Evolutionary conservation across 345 rosid species (phyloP), one percentile per base, ranked within the genome.

Genomic region (Acer campestre): DNA sequence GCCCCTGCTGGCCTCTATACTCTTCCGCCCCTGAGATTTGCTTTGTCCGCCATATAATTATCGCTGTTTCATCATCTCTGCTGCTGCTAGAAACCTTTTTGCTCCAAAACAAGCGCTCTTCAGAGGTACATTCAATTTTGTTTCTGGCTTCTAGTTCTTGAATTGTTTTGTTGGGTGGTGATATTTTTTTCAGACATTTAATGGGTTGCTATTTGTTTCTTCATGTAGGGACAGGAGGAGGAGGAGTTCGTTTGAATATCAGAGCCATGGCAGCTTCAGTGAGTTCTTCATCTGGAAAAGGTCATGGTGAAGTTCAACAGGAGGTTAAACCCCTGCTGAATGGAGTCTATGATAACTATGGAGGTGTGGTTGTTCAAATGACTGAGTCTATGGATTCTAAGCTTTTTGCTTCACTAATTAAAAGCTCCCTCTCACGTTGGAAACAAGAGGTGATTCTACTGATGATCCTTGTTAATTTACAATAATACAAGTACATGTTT

Each of bases 361-460:
- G 90, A 58, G 99, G 99, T 31, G 95, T 93, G 12, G 75, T 88
- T 42, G 84, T 89, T 20, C 93, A 91, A 65, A 71, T 95, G 80
- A 87, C 63, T 13, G 87, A 86, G 49, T 88, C 89, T 46, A 85
- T 92, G 88, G 90, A 91, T 61, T 78, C 89, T 29, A 73, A 67
- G 55, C 68, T 78, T 74, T 93, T 95, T 88, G 81, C 88, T 10
- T 68, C 87, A 0, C 64, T 84, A 82, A 97, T 95, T 42, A 82
- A 81, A 77, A 82, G 91, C 56, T 92, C 95, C 40, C 78, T 93
- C 58, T 61, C 85, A 27, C 74, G 69, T 55, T 95, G 99, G 99
- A 84, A 85, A 73, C 86, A 84, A 66, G 94, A 88, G 98, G 98
- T 92, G 38, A 31, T 66, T 42, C 17, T 8, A 17, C 66, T 29